Percentiles rank a stretch among this genome's conserved stretches.
phyloP scores from a whole-genome alignment of 2,329 filamentous ascomycete genomes.

The Pseudogymnoascus sp. region DNA sequence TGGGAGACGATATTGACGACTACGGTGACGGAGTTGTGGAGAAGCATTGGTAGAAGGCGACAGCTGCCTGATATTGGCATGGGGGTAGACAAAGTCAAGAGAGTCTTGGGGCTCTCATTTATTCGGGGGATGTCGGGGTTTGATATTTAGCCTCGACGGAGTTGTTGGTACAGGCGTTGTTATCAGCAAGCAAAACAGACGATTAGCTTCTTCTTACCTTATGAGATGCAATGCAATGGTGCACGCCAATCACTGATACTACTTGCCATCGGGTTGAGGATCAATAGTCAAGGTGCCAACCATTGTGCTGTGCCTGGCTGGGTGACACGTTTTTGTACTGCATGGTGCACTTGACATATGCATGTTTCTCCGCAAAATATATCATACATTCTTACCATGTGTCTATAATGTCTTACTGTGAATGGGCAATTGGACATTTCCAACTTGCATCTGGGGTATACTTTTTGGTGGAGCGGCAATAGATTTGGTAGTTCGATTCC shows the following conservation, averaged over 20 bases:
- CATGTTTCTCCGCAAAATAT: not conserved
- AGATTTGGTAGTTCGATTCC: not conserved
- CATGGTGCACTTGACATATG: not conserved
- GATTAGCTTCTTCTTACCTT: not conserved
- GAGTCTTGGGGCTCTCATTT: not conserved
- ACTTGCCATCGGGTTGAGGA: not conserved
- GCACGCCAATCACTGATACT: not conserved
- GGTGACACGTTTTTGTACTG: not conserved
- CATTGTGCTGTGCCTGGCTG: not conserved
- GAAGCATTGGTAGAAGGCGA: not conserved
- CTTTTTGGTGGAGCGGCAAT: not conserved
- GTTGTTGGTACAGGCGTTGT: not conserved
- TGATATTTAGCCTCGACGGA: slow-evolving; percentile 1
- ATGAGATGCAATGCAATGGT: not conserved
- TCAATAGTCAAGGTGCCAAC: not conserved
- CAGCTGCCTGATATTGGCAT: not conserved
- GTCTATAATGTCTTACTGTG: not conserved
- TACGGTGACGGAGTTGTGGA: not conserved
- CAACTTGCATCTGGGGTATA: not conserved
- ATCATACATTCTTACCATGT: not conserved
- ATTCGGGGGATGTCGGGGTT: slow-evolving; percentile 1
- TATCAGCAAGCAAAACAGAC: not conserved
- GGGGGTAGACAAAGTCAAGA: not conserved
- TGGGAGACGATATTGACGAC: not conserved
- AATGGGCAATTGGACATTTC: not conserved